A percentile compares a stretch with the other conserved stretches of the same genome.
Conservation (phyloP, 2,329 filamentous ascomycete species). For the Neoarthrinium moseri region DNA sequence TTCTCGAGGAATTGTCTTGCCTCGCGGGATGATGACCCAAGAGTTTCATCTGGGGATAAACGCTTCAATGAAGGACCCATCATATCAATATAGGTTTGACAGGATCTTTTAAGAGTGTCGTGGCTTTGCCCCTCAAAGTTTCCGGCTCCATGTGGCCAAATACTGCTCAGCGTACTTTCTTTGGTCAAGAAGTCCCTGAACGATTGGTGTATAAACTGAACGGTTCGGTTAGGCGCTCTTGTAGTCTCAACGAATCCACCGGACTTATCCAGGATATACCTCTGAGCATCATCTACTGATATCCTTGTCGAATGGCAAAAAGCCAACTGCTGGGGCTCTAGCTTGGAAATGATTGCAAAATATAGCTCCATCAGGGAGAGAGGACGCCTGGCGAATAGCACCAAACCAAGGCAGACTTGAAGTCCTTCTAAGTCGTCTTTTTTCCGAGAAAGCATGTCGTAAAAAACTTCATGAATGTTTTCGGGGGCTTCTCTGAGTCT, state of each 20-base stretch:
- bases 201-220: constrained; percentile 56
- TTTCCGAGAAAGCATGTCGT: constrained; percentile 37
- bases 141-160: constrained; percentile 29
- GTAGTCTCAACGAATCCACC: constrained; percentile 50
- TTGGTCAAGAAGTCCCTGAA: constrained; percentile 46
- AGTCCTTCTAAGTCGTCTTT: constrained; percentile 26
- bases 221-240: constrained; percentile 23
- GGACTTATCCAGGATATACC: constrained; percentile 39
- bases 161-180: constrained; percentile 24
- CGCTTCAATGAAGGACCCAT: too few relatives aligned
- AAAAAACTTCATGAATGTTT: constrained; percentile 37
- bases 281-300: constrained; percentile 20
- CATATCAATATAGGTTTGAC: constrained; percentile 3
- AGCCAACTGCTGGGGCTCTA: constrained; percentile 5
- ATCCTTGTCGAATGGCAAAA: constrained; percentile 19
- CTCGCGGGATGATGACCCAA: too few relatives aligned
- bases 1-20: too few relatives aligned
- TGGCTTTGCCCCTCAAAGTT: constrained; percentile 36
- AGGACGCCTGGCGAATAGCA: constrained; percentile 47
- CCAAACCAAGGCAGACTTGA: constrained; percentile 43
- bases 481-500: constrained; percentile 36
- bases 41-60: too few relatives aligned
- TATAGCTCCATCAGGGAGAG: constrained; percentile 44
- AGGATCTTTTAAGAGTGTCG: constrained; percentile 39
- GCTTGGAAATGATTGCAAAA: constrained; percentile 34